These are phyloP conservation scores for Multifurca ochricompacta DNA, from an alignment of 768 basidiomycete species.

Conservation along the genomic window DNA sequence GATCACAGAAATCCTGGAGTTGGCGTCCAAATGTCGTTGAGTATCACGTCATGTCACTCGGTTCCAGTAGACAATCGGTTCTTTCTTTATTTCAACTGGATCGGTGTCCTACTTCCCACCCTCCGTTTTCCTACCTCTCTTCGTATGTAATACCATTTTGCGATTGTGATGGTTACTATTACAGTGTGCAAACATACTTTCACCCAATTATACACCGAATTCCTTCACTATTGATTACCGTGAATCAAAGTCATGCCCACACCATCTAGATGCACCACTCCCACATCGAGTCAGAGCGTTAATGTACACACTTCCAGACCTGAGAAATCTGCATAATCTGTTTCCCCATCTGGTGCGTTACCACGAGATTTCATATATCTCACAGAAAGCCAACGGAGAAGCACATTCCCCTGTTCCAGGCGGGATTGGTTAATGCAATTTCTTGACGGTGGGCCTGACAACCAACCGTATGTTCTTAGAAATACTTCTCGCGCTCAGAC, in stretches of 20 bases:
- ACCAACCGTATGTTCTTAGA: neutral
- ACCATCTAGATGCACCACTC: neutral
- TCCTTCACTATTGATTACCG: neutral
- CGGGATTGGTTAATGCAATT: neutral
- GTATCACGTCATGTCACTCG: no score
- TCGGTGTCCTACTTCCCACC: no score
- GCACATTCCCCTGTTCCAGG: neutral
- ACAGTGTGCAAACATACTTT: no score
- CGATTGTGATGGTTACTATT: neutral
- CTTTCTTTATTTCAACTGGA: no score
- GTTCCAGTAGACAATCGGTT: no score
- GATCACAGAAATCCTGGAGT: no score
- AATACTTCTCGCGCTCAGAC: no score
- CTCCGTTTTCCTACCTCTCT: neutral
- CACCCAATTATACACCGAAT: neutral
- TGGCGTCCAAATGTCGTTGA: no score
- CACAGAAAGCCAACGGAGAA: neutral
- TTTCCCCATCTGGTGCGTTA: neutral
- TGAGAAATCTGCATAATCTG: neutral
- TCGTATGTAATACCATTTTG: neutral
- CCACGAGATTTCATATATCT: neutral
- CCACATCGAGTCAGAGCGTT: neutral
- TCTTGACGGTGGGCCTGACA: neutral
- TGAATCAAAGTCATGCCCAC: neutral
- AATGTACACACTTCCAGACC: neutral